A percentile compares a stretch with the other conserved stretches of the same genome.
Conservation (phyloP, 129 eudicot species). For the Artemisia argyi region DNA sequence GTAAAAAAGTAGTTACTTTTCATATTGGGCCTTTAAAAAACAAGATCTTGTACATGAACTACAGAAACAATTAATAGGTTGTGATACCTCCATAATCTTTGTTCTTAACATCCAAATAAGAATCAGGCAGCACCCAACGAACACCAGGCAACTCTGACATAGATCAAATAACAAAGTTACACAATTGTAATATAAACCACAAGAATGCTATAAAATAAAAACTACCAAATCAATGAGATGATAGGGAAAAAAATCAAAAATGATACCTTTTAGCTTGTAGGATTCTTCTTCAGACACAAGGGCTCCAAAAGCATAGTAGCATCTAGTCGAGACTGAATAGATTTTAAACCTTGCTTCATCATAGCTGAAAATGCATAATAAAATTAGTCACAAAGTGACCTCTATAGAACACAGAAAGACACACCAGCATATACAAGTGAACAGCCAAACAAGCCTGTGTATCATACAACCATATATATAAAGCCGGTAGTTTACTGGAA, state of each 20-base stretch:
- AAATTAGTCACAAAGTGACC: not conserved
- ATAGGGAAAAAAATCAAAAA: not conserved
- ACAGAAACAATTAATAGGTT: conserved; percentile 2
- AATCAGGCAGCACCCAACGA: conserved; percentile 98
- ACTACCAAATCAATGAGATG: not conserved
- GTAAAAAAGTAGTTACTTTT: not conserved
- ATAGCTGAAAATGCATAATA: conserved; percentile 47
- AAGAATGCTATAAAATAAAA: too few species aligned
- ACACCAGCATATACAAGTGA: not conserved
- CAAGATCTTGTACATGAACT: not conserved
- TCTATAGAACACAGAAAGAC: not conserved
- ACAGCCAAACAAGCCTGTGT: not conserved
- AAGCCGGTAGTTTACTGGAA: not conserved
- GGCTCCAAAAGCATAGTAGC: conserved; percentile 96
- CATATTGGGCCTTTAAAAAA: not conserved
- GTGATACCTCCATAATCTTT: conserved; percentile 92
- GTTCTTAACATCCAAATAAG: conserved; percentile 86
- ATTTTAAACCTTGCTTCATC: conserved; percentile 93
- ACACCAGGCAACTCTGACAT: conserved; percentile 64
- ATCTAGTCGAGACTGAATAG: conserved; percentile 90
- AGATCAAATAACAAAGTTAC: not conserved
- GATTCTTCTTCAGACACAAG: conserved; percentile 87
- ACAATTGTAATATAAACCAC: not conserved
- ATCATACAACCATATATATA: not conserved
- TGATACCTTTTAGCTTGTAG: conserved; percentile 76